Evolutionary conservation across 2,329 filamentous ascomycete species (phyloP).

Genomic region (Apiospora rasikravindrae): DNA sequence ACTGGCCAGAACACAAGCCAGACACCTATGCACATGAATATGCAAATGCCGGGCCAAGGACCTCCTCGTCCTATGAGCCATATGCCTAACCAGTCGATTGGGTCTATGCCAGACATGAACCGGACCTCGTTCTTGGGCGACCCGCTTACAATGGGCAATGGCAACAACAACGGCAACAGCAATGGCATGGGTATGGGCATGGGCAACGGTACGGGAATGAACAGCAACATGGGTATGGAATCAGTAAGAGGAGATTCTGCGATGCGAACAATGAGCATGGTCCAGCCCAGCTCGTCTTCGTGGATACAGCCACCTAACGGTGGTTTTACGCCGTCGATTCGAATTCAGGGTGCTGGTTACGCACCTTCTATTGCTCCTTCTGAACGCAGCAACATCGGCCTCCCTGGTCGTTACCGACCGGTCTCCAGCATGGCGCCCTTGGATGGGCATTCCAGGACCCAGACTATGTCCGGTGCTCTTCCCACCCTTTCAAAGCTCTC

Average conservation of each 20-base stretch:
- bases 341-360: slow-evolving; percentile 65
- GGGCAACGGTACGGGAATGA: neutral
- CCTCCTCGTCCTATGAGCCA: slow-evolving; percentile 41
- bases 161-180: slow-evolving; percentile 30
- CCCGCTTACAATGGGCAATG: slow-evolving; percentile 34
- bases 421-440: slow-evolving; percentile 69
- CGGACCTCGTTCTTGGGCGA: slow-evolving; percentile 38
- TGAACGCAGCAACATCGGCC: slow-evolving; percentile 90
- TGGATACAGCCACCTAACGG: slow-evolving; percentile 55
- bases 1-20: slow-evolving; percentile 45
- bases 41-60: slow-evolving; percentile 28
- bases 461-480: slow-evolving; percentile 50
- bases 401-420: slow-evolving; percentile 88
- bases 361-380: slow-evolving; percentile 92
- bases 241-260: slow-evolving; percentile 49
- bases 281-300: slow-evolving; percentile 69
- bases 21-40: slow-evolving; percentile 26
- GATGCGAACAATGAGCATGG: slow-evolving; percentile 82
- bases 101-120: slow-evolving; percentile 44
- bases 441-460: slow-evolving; percentile 42
- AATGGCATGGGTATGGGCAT: slow-evolving; percentile 42
- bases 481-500: slow-evolving; percentile 46
- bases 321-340: slow-evolving; percentile 57
- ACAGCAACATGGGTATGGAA: slow-evolving; percentile 45
- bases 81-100: slow-evolving; percentile 50